A percentile compares a stretch with the other conserved stretches of the same genome.
phyloP scores from a whole-genome alignment of 257 asterid genomes.

The Solanum pinnatisectum region DNA sequence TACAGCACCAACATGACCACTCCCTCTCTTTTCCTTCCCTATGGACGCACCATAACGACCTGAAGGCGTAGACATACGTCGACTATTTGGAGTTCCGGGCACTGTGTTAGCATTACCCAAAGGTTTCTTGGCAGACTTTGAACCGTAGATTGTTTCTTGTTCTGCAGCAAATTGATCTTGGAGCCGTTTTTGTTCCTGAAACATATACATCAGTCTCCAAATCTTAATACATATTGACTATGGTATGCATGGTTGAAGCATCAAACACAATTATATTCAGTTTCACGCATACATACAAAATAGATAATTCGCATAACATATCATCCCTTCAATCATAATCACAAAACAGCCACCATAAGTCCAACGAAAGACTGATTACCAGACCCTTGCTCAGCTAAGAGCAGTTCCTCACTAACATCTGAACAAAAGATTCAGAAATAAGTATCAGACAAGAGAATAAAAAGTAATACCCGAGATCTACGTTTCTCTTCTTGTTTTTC shows the following conservation, averaged over 20 bases:
- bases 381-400: not conserved
- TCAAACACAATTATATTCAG: not conserved
- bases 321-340: not conserved
- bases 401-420: not conserved
- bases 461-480: constrained; percentile 43
- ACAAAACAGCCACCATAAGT: not conserved
- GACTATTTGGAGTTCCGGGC: constrained; percentile 44
- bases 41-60: constrained; percentile 31
- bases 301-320: not conserved
- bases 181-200: constrained; percentile 64
- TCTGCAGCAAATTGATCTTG: constrained; percentile 63
- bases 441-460: not conserved
- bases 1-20: constrained; percentile 27
- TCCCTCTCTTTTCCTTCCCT: constrained; percentile 49
- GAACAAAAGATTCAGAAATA: not conserved
- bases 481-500: constrained; percentile 71
- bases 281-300: not conserved
- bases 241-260: not conserved
- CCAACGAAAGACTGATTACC: not conserved
- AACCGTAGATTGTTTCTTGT: constrained; percentile 57
- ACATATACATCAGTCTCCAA: not conserved
- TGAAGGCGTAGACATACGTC: constrained; percentile 36
- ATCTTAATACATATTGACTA: not conserved
- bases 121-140: constrained; percentile 46
- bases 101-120: constrained; percentile 43